Conservation (phyloP, 495 filamentous ascomycete genomes). For the Penicillium pancosmium region DNA sequence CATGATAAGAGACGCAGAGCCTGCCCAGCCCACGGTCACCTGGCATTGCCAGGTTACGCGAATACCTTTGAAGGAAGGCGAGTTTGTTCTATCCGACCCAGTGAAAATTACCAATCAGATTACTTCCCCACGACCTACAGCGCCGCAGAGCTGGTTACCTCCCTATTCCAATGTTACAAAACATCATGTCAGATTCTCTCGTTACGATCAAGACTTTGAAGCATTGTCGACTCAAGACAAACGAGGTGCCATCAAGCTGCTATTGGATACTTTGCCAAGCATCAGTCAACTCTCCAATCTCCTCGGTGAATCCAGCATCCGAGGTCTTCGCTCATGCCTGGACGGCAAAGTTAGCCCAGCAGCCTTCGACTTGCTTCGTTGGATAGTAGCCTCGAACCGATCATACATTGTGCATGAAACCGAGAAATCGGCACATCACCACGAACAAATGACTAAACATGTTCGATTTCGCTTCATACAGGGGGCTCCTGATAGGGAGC, state of each 20-base stretch:
- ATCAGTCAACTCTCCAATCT: slow-evolving; percentile 65
- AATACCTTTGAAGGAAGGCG: not conserved
- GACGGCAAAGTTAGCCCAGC: slow-evolving; percentile 63
- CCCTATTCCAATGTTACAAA: not conserved
- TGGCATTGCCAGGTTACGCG: slow-evolving; percentile 25
- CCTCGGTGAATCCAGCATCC: slow-evolving; percentile 43
- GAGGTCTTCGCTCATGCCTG: slow-evolving; percentile 60
- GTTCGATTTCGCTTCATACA: slow-evolving; percentile 86
- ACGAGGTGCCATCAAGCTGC: slow-evolving; percentile 51
- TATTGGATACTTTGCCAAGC: slow-evolving; percentile 70
- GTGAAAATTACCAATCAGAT: no score
- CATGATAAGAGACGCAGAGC: slow-evolving; percentile 36
- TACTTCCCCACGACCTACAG: no score
- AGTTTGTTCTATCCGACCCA: no score
- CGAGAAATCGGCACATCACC: slow-evolving; percentile 50
- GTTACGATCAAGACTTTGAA: slow-evolving; percentile 62
- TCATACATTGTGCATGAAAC: slow-evolving; percentile 81
- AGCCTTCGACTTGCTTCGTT: slow-evolving; percentile 71
- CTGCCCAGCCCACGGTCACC: slow-evolving; percentile 12
- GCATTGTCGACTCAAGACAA: slow-evolving; percentile 51
- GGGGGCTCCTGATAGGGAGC: slow-evolving; percentile 88
- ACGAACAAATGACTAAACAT: slow-evolving; percentile 68
- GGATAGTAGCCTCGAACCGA: slow-evolving; percentile 90
- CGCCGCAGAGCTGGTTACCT: no score
- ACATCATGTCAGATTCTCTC: not conserved